Evolutionary conservation across 768 basidiomycete genomes (phyloP).

Genomic region (Hebeloma cylindrosporum): DNA sequence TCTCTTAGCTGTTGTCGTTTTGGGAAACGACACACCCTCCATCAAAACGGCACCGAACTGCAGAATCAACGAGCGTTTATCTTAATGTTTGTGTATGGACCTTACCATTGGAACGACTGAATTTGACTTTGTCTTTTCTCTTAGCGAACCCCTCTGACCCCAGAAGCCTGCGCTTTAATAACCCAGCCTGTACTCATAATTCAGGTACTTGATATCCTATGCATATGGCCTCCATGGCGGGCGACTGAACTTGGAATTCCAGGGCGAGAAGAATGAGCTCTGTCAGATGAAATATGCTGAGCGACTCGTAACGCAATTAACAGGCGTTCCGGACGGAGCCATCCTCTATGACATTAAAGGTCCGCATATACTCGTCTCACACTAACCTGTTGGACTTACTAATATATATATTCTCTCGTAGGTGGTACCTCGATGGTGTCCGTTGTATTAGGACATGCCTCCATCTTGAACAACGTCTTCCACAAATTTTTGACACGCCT

Average conservation of each 20-base stretch:
- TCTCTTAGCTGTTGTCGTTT: conserved; percentile 60
- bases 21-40: conserved; percentile 64
- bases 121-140: too few relatives aligned
- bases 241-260: background rate
- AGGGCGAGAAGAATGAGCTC: conserved; percentile 62
- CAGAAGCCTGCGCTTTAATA: conserved; percentile 50
- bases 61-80: conserved; percentile 54
- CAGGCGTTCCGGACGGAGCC: conserved; percentile 48
- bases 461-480: conserved; percentile 64
- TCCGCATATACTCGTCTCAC: conserved; percentile 23
- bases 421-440: conserved; percentile 57
- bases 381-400: background rate
- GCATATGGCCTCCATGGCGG: too few relatives aligned
- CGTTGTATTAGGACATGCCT: conserved; percentile 53
- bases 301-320: conserved; percentile 46
- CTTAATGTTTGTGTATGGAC: conserved; percentile 50
- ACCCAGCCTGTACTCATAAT: conserved; percentile 67
- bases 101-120: background rate
- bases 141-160: conserved; percentile 56
- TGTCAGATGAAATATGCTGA: conserved; percentile 61
- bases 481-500: conserved; percentile 59
- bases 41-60: conserved; percentile 46
- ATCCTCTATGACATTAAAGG: conserved; percentile 64
- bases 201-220: conserved; percentile 55
- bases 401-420: conserved; percentile 21